Base-by-base conservation (phyloP, 768 basidiomycete species). In the Favolaschia claudopus region DNA sequence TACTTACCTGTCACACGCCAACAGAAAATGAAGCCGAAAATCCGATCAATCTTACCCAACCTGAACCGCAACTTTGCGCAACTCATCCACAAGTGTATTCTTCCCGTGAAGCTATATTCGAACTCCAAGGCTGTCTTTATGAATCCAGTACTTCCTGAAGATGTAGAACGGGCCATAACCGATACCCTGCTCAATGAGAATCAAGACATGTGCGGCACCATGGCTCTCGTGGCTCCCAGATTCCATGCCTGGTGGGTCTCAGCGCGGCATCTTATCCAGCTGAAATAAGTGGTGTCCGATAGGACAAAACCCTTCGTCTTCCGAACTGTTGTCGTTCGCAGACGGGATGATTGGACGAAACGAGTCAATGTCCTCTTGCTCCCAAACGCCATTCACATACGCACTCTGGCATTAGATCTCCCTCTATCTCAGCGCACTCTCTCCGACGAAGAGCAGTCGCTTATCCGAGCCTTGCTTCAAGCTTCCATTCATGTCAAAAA, bases 301-400 rank as follows among this genome's bases (percentile, higher is more conserved):
- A 48, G 54, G 44, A 55, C 43, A 15, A 56, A 40, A 42, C 55
- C 46, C 4, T 7, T 40, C 27, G 33, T 13, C 6, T 56, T 48
- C 31, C 45, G 22, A 14, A 56, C 55, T 6, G 55, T 56, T 3
- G 28, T 56, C 34, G 29, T 56, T 14, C 45, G 29, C 29, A 31
- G 55, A 31, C 28, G 20, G 17, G 10, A 47, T 10, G 28, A 48
- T 46, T 56, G 55, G 55, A 40, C 31, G 55, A 19, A 28, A 27
- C 45, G 46, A 32, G 29, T 56, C 19, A 10, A 1, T 10, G 38
- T 33, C 14, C 24, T 17, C 39, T 47, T 49, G 14, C 19, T 56
- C 17, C 55, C 55, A 17, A 31, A 48, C 22, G 38, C 55, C 4
- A 32, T 29, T 17, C 19, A 40, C 24, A 56, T 56, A 25, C 55